phyloP scores from a whole-genome alignment of 495 filamentous ascomycete genomes.

The Neurospora sp. region DNA sequence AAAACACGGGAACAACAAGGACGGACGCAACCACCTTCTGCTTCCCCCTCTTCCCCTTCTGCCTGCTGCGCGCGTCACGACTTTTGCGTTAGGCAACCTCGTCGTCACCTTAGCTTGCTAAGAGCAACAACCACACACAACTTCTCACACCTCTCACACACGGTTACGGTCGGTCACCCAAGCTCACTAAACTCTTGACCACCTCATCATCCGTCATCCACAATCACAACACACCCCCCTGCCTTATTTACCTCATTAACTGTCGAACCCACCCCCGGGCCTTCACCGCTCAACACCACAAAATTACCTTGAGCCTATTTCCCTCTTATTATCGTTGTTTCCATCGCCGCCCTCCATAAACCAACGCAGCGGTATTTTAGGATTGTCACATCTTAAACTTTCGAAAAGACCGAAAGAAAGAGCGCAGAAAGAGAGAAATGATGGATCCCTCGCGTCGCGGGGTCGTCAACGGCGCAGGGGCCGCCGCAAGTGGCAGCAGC shows the following conservation, averaged over 20 bases:
- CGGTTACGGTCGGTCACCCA: not conserved
- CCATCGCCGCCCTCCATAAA: not conserved
- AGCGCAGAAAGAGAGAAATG: not conserved
- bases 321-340: not conserved
- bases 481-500: not conserved
- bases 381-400: not conserved
- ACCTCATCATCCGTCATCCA: not conserved
- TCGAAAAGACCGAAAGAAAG: not conserved
- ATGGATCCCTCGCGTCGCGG: slow-evolving; percentile 11
- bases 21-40: not conserved
- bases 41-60: not conserved
- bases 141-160: not conserved
- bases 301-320: not conserved
- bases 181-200: not conserved
- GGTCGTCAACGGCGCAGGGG: not conserved
- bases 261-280: not conserved
- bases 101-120: not conserved
- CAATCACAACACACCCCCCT: not conserved
- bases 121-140: not conserved
- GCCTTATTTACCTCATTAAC: not conserved
- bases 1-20: not conserved
- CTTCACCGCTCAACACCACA: not conserved
- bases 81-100: not conserved
- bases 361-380: not conserved
- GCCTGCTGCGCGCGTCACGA: not conserved